Base-by-base conservation (phyloP, 441 rosid genomes). In the Bocquillonia castaneifolia region DNA sequence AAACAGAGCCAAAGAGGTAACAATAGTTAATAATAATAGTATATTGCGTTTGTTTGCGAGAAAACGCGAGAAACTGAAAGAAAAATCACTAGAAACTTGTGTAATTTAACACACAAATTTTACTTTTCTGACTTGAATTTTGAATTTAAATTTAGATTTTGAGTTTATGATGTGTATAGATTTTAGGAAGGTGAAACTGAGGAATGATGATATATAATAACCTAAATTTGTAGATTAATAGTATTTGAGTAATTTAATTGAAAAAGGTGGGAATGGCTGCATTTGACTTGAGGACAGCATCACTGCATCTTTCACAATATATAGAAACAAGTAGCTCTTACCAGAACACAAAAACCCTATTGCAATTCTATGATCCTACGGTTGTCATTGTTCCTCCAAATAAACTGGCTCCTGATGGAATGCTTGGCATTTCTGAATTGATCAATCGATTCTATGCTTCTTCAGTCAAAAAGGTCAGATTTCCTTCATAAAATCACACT, bases 1-100 rank as follows among this genome's bases (percentile, higher is more conserved):
- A 85, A 94, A 94, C 83, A 80, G 98, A 82, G 96, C 98, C 56
- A 94, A 90, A 85, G 99, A 94, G 99, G 99, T 93, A 84, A 42
- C 6, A 13, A 0, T 0, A n/a, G n/a, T n/a, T n/a, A n/a, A n/a
- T n/a, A n/a, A n/a, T n/a, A n/a, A n/a, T n/a, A n/a, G n/a, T n/a
- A n/a, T 23, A 59, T 51, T 61, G 75, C 34, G 71, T 71, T 79
- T 64, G 74, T 42, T 62, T 70, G 18, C 66, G 34, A 65, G 70
- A 72, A 80, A 72, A 73, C 48, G 71, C 63, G 20, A 20, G 59
- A 69, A 72, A 77, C 9, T 15, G 37, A 53, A 55, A 29, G 31
- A 48, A 40, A 45, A 20, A 22, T 17, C 31, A 9, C 63, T n/a
- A 3, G 32, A 22, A 23, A 63, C 32, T 20, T 44, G n/a, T 37